Percentiles rank a stretch among this genome's conserved stretches.
Evolutionary conservation across 352 stramenopile genomes (phyloP).

Genomic region (Globisporangium perplexum): DNA sequence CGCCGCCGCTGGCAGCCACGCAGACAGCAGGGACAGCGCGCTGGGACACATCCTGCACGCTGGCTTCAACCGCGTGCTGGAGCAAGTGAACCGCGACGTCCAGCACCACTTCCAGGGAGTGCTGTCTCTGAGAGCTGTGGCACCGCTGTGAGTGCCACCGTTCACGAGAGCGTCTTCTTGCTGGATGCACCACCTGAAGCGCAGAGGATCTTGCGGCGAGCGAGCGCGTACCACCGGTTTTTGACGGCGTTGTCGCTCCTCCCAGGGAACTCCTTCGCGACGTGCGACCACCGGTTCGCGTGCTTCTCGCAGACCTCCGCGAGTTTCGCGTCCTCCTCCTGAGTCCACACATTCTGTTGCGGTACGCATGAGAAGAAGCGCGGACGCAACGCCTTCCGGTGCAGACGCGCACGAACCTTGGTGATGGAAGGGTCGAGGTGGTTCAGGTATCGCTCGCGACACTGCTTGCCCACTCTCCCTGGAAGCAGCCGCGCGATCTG

Average conservation of each 20-base stretch:
- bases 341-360: conserved; percentile 41
- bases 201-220: conserved; percentile 15
- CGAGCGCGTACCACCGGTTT: conserved; percentile 50
- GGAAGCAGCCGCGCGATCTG: conserved; percentile 57
- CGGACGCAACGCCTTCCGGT: neutral
- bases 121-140: conserved; percentile 29
- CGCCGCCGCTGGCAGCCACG: neutral
- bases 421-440: conserved; percentile 42
- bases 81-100: conserved; percentile 57
- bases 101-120: conserved; percentile 35
- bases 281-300: conserved; percentile 36
- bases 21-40: conserved; percentile 2
- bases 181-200: neutral
- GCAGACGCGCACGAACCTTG: conserved; percentile 18
- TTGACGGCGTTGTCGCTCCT: conserved; percentile 61
- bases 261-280: conserved; percentile 39
- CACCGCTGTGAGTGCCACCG: conserved; percentile 27
- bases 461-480: conserved; percentile 60
- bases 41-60: neutral
- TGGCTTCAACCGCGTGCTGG: conserved; percentile 60
- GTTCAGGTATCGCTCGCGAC: conserved; percentile 66
- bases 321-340: conserved; percentile 36
- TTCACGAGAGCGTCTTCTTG: neutral
- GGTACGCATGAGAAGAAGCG: neutral
- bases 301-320: conserved; percentile 15